Evolutionary conservation across 768 basidiomycete genomes (phyloP), one percentile per base, ranked within the genome.

Genomic region (Phlegmacium glaucopus): DNA sequence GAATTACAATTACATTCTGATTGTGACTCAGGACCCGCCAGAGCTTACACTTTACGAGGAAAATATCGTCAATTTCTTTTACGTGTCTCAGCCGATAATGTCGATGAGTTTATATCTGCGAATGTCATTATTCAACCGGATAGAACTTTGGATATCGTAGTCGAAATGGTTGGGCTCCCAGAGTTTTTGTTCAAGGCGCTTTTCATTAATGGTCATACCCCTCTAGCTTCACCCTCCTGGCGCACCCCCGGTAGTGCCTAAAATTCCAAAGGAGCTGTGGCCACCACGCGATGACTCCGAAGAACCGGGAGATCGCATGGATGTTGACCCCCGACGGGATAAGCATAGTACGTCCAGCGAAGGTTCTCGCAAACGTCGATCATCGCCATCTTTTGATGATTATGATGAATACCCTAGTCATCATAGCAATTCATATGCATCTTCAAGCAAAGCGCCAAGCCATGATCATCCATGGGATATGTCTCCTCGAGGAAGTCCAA

Each of bases 51-150:
- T 2, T 66, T 79, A 61, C 78, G 86, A 22, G 85, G 85, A 26
- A 78, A 77, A 65, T 88, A 82, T 61, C 74, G 80, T 42, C 86
- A 89, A 56, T 72, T 81, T 44, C 80, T 89, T 55, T 70, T 88
- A 57, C 78, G 83, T 26, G 73, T 88, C 22, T 70, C 76, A 8
- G 69, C 72, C 26, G 72, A 78, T 27, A 78, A 80, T 54, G 66
- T 63, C 22, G 72, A 78, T 42, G 72, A 79, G 15, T 77, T 66
- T 50, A 69, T 69, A 18, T 70, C 78, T 4, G 77, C 79, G n/a
- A 81, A 86, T 56, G 66, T 89, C 12, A 68, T 73, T 12, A 69
- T 87, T 12, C 67, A 72, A 18, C 64, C 69, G 30, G 72, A 83
- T 18, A 71, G 77, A 51, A 83, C 82, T 0, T 47, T 89, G 22